phyloP scores from a whole-genome alignment of 1,284 basidiomycete species.

The Naganishia cerealis region DNA sequence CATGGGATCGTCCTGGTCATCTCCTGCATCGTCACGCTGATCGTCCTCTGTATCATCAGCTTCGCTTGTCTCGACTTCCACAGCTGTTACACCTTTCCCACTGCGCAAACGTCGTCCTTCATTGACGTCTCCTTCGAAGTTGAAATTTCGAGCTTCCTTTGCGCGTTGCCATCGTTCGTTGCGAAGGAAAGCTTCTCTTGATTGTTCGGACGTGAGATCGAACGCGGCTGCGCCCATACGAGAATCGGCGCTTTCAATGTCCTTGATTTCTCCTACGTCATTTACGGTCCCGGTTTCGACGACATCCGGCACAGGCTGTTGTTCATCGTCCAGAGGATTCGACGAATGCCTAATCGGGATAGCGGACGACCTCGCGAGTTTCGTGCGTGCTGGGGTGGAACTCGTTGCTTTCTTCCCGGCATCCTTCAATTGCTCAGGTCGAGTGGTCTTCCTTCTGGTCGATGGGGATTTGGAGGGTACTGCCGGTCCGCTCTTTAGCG shows the following conservation, averaged over 20 bases:
- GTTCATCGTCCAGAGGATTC: conserved; percentile 25
- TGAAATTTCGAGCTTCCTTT: conserved; percentile 52
- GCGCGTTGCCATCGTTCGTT: conserved; percentile 48
- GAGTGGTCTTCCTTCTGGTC: not conserved
- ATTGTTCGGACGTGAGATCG: conserved; percentile 25
- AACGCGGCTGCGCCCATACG: not conserved
- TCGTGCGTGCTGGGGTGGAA: not conserved
- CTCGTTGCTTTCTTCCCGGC: not conserved
- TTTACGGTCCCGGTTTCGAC: not conserved
- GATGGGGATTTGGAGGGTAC: not conserved
- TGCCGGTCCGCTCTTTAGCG: not conserved
- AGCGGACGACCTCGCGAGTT: not conserved
- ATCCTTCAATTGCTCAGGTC: not conserved
- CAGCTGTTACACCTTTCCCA: conserved; percentile 41
- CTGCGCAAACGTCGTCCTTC: conserved; percentile 49
- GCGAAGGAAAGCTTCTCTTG: conserved; percentile 45
- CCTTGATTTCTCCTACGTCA: not conserved
- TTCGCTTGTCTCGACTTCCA: conserved; percentile 29
- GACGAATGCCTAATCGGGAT: conserved; percentile 14
- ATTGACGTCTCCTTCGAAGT: conserved; percentile 47
- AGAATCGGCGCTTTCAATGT: not conserved
- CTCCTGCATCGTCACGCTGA: conserved; percentile 23
- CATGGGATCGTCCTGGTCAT: not conserved
- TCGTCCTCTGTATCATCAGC: conserved; percentile 21
- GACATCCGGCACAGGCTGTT: not conserved